Percentiles rank a stretch among this genome's conserved stretches.
These are phyloP conservation scores for Botryosphaeria dothidea DNA, from an alignment of 2,329 filamentous ascomycete genomes.

Conservation along the genomic window DNA sequence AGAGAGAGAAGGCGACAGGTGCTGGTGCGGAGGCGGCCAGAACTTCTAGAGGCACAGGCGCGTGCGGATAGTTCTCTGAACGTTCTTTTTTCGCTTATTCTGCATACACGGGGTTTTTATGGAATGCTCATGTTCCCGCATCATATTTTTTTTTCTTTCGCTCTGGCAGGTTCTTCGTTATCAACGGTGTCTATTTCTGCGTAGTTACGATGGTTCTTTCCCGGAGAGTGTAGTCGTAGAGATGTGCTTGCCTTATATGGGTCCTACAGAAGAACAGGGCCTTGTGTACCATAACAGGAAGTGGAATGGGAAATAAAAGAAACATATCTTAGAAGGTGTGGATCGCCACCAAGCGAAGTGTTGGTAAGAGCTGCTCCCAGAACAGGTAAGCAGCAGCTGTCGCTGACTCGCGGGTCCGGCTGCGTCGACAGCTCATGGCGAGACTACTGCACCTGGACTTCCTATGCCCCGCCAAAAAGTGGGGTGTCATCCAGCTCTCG, in stretches of 20 bases:
- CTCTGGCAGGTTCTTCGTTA: background rate
- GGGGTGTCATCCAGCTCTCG: background rate
- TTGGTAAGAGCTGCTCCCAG: background rate
- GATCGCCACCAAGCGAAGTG: background rate
- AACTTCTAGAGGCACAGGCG: slow-evolving; percentile 22
- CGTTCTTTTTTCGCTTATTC: background rate
- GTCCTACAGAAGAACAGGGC: background rate
- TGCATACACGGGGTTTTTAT: background rate
- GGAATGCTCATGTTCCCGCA: background rate
- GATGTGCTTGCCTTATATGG: background rate
- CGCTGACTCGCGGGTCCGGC: background rate
- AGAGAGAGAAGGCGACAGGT: slow-evolving; percentile 73
- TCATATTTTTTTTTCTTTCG: background rate
- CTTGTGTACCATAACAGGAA: background rate
- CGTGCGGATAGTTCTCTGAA: background rate
- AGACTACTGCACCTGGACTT: background rate
- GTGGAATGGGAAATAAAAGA: background rate
- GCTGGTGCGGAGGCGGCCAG: slow-evolving; percentile 60
- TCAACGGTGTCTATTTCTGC: background rate
- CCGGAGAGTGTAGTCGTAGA: background rate
- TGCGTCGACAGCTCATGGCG: background rate
- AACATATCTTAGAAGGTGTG: background rate
- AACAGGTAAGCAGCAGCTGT: background rate
- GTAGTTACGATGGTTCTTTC: background rate
- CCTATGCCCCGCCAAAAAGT: background rate